Percentiles rank a stretch among this genome's conserved stretches.
phyloP scores from a whole-genome alignment of 164 flowering plant species.

The Magnolia sinica region DNA sequence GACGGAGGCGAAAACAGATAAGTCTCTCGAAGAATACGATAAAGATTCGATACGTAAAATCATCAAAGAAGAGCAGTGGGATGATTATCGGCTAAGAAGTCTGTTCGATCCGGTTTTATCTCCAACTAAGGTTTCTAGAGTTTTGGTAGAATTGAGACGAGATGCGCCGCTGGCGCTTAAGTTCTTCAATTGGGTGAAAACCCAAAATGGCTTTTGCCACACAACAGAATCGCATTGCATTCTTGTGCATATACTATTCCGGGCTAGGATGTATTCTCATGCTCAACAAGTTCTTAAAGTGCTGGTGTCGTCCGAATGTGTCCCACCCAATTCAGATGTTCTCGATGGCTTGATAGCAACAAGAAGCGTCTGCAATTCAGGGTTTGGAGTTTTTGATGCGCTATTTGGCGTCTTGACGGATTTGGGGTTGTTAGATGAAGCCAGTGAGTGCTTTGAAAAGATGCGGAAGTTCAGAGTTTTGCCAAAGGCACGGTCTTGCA shows the following conservation, averaged over 20 bases:
- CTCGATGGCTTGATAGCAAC: constrained; percentile 66
- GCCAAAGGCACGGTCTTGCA: constrained; percentile 68
- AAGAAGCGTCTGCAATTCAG: constrained; percentile 35
- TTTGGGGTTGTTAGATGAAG: constrained; percentile 62
- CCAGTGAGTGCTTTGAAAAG: constrained; percentile 55
- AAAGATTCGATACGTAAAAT: constrained; percentile 35
- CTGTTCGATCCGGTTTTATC: constrained; percentile 50
- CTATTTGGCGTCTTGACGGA: constrained; percentile 65
- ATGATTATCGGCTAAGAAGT: constrained; percentile 35
- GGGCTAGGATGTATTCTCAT: constrained; percentile 54
- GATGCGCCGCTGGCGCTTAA: constrained; percentile 50
- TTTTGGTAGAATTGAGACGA: constrained; percentile 43
- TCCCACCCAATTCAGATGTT: constrained; percentile 31
- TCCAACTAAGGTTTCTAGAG: constrained; percentile 44
- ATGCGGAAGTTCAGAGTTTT: constrained; percentile 56
- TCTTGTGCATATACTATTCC: constrained; percentile 60
- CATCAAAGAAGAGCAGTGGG: constrained; percentile 45
- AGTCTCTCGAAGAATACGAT: constrained; percentile 17
- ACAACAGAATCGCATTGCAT: constrained; percentile 58
- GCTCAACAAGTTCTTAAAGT: constrained; percentile 42
- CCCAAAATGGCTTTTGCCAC: constrained; percentile 40
- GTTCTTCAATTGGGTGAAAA: constrained; percentile 57
- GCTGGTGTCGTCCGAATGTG: constrained; percentile 28
- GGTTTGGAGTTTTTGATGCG: constrained; percentile 74
- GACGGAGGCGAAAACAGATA: constrained; percentile 15